Evolutionary conservation across 2,329 filamentous ascomycete genomes (phyloP).

Genomic region (Xylariaceae sp.): DNA sequence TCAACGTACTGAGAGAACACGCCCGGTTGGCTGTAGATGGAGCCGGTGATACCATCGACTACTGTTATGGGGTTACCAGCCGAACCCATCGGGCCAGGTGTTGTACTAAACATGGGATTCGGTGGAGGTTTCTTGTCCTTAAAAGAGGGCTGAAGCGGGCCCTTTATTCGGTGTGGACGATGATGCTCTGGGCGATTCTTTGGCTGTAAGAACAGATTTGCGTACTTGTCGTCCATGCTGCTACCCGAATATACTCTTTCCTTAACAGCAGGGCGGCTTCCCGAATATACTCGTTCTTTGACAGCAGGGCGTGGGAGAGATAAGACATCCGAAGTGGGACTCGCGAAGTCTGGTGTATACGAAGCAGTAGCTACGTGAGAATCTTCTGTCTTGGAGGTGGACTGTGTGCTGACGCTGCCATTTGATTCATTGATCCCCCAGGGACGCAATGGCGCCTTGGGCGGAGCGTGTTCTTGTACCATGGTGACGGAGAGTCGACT

Average conservation of each 20-base stretch:
- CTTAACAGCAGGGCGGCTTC: slow-evolving; percentile 39
- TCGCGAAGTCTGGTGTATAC: slow-evolving; percentile 25
- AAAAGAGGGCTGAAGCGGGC: slow-evolving; percentile 55
- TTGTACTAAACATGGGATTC: slow-evolving; percentile 57
- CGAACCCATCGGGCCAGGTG: slow-evolving; percentile 38
- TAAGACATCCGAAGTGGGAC: slow-evolving; percentile 12
- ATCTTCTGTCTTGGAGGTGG: slow-evolving; percentile 11
- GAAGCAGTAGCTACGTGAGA: slow-evolving; percentile 1
- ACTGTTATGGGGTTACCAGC: slow-evolving; percentile 42
- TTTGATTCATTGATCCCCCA: slow-evolving; percentile 41
- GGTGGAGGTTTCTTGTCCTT: slow-evolving; percentile 56
- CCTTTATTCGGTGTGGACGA: slow-evolving; percentile 55
- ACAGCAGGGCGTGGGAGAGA: slow-evolving; percentile 35
- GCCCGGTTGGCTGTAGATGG: slow-evolving; percentile 47
- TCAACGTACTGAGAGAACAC: slow-evolving; percentile 71
- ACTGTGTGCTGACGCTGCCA: slow-evolving; percentile 11
- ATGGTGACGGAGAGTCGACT: slow-evolving; percentile 41
- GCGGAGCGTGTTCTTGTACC: slow-evolving; percentile 56
- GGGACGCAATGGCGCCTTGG: slow-evolving; percentile 52
- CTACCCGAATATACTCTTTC: slow-evolving; percentile 33
- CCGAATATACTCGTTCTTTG: slow-evolving; percentile 36
- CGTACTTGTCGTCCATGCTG: slow-evolving; percentile 60
- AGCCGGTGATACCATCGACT: slow-evolving; percentile 34
- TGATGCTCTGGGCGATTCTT: slow-evolving; percentile 65
- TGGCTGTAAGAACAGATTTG: slow-evolving; percentile 60